Base-by-base conservation (phyloP, 1,284 basidiomycete genomes). In the Puccinia novopanici region DNA sequence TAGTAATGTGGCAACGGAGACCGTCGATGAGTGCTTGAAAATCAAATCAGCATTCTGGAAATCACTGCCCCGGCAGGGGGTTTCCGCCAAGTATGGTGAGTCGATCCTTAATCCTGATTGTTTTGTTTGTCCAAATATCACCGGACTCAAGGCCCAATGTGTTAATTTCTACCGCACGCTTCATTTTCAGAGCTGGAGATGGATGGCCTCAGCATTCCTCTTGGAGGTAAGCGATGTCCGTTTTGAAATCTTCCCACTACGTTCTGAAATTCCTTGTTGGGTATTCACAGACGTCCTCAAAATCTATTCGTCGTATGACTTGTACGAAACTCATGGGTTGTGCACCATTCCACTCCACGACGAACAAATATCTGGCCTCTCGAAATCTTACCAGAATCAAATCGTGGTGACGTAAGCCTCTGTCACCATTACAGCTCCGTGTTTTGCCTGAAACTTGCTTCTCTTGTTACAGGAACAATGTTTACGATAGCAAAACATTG, bases 31-130 rank as follows among this genome's bases (percentile, higher is more conserved):
- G 71, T 94, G 96, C 5, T 91, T 93, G 3, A 89, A 90, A 83
- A 89, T 93, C 73, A 96, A 98, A 85, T 92, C 91, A 84, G 91
- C 91, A 84, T 93, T 92, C 84, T 99, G 97, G 97, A 93, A 92
- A 85, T 91, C 87, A 98, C 65, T 90, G 91, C 84, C 91, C 91
- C 0, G 91, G 91, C 59, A 40, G 34, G 63, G 72, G 73, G 12
- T 74, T 42, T 27, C 34, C 63, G 45, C 61, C 24, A 59, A 63
- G 61, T 59, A 68, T 27, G 71, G 83, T 30, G 71, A 65, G 81
- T 22, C 12, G 82, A 30, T 81, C 82, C 40, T 80, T 80, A n/a
- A n/a, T n/a, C 15, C 81, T 80, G 50, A 81, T 83, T 40, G 71
- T 81, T 3, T 72, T 83, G 40, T 3, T 17, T 54, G n/a, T 19